Conservation (phyloP, 305 asterid species). For the Fraxinus nigra region DNA sequence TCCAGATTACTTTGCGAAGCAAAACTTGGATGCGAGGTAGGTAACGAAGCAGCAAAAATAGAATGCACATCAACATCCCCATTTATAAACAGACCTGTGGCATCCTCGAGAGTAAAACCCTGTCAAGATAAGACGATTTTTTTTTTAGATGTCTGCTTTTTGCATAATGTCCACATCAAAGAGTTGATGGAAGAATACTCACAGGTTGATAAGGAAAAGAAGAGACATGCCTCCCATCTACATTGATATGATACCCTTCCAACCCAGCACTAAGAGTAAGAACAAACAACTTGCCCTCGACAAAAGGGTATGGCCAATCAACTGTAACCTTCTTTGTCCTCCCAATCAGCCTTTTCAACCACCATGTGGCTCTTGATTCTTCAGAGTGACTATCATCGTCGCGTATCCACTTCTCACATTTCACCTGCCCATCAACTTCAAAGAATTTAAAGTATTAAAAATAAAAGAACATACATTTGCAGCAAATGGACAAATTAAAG, state of each 20-base stretch:
- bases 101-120: slow-evolving; percentile 93
- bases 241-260: slow-evolving; percentile 87
- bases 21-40: slow-evolving; percentile 75
- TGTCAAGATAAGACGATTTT: slow-evolving; percentile 29
- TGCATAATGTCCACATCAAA: slow-evolving; percentile 14
- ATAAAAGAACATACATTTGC: not conserved
- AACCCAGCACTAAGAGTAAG: slow-evolving; percentile 78
- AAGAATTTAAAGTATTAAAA: slow-evolving; percentile 28
- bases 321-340: slow-evolving; percentile 67
- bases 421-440: slow-evolving; percentile 90
- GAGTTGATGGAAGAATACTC: slow-evolving; percentile 37
- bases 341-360: slow-evolving; percentile 89
- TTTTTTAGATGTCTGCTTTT: slow-evolving; percentile 14
- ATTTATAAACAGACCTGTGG: slow-evolving; percentile 69
- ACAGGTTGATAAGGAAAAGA: slow-evolving; percentile 85
- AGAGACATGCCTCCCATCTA: slow-evolving; percentile 79
- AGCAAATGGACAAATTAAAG: not conserved
- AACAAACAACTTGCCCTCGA: slow-evolving; percentile 75
- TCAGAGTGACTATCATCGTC: slow-evolving; percentile 70
- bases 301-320: slow-evolving; percentile 92
- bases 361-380: slow-evolving; percentile 80
- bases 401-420: slow-evolving; percentile 96
- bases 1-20: slow-evolving; percentile 77
- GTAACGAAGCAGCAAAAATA: slow-evolving; percentile 77
- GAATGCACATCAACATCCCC: slow-evolving; percentile 83